A percentile compares a stretch with the other conserved stretches of the same genome.
Evolutionary conservation across 495 filamentous ascomycete genomes (phyloP).

Genomic region (Aspergillus cristatus): DNA sequence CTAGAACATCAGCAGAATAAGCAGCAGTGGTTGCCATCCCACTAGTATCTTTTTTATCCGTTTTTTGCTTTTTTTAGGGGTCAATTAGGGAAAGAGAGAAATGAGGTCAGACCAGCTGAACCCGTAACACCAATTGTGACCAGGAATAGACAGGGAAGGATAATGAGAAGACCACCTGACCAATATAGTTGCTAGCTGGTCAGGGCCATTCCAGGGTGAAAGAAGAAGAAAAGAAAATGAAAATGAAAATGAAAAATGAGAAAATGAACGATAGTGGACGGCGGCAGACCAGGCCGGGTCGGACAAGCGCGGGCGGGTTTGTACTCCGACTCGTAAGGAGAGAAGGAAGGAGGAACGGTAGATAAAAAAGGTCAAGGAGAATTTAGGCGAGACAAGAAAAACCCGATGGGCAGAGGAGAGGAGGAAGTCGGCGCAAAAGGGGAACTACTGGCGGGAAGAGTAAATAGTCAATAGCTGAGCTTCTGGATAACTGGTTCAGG

Average conservation of each 20-base stretch:
- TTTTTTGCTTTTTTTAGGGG: too few species aligned
- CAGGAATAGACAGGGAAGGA: too few species aligned
- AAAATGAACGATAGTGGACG: too few species aligned
- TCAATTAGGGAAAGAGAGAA: conserved; percentile 3
- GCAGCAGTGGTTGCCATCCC: conserved; percentile 37
- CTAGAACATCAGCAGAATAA: conserved; percentile 33
- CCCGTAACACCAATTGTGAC: conserved; percentile 4
- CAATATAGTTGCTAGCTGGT: too few species aligned
- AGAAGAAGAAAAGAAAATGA: conserved; percentile 2
- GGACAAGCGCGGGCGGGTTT: conserved; percentile 8
- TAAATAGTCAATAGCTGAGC: conserved; percentile 3
- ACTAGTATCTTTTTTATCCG: conserved; percentile 5
- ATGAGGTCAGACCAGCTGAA: conserved; percentile 38
- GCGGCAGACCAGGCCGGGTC: conserved; percentile 5
- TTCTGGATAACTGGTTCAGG: too few species aligned
- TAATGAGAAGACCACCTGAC: too few species aligned
- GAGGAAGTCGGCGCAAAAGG: too few species aligned
- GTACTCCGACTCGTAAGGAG: neutral
- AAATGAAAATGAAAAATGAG: too few species aligned
- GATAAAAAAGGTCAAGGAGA: conserved; percentile 10
- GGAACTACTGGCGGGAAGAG: conserved; percentile 7
- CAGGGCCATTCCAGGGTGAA: too few species aligned
- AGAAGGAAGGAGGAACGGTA: conserved; percentile 2
- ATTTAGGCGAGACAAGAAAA: neutral
- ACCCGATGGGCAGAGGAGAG: conserved; percentile 5